Percentiles rank a stretch among this genome's conserved stretches.
These are phyloP conservation scores for Mycena latifolia DNA, from an alignment of 768 basidiomycete species.

Conservation along the genomic window DNA sequence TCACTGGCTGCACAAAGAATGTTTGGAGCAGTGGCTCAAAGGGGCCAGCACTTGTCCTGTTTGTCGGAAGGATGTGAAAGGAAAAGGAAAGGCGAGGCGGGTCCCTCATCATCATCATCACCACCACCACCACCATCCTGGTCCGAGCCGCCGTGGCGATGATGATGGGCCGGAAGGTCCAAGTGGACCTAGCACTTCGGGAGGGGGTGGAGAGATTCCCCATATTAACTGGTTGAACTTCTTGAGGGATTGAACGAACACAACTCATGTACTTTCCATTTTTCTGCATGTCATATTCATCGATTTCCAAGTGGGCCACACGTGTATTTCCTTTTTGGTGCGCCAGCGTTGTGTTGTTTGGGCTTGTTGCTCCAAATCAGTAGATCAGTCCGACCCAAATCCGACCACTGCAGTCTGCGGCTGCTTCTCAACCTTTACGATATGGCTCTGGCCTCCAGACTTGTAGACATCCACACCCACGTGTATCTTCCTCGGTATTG, in stretches of 20 bases:
- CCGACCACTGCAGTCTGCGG: no score
- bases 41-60: slow-evolving; percentile 85
- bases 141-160: slow-evolving; percentile 19
- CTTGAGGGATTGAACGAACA: slow-evolving; percentile 27
- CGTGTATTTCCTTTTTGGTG: slow-evolving; percentile 1
- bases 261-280: slow-evolving; percentile 13
- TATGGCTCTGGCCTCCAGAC: slow-evolving; percentile 19
- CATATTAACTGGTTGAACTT: slow-evolving; percentile 25
- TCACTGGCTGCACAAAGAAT: slow-evolving; percentile 86
- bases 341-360: neutral
- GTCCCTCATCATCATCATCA: slow-evolving; percentile 12
- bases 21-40: slow-evolving; percentile 88
- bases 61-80: slow-evolving; percentile 73
- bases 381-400: no score
- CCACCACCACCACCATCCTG: slow-evolving; percentile 8
- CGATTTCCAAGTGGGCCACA: no score
- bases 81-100: slow-evolving; percentile 34
- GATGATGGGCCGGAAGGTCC: slow-evolving; percentile 19
- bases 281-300: slow-evolving; percentile 10
- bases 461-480: slow-evolving; percentile 90
- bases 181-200: slow-evolving; percentile 15
- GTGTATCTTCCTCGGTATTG: slow-evolving; percentile 88
- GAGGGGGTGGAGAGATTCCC: slow-evolving; percentile 10
- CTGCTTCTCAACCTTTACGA: no score
- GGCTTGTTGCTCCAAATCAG: neutral